Percentiles rank a stretch among this genome's conserved stretches.
Conservation (phyloP, 202 grass and related monocot species). For the Zizania palustris region DNA sequence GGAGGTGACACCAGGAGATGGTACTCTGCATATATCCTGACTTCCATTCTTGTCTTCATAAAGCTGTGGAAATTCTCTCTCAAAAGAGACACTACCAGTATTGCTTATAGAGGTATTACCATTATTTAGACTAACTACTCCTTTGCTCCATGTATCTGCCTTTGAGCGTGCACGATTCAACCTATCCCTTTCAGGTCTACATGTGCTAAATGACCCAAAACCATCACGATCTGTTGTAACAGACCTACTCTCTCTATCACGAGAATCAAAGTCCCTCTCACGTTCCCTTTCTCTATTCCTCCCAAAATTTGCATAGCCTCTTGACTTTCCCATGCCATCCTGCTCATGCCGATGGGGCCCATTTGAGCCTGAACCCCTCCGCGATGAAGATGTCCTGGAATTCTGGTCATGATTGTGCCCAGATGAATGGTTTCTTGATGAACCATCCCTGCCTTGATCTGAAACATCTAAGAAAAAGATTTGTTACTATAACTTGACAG, state of each 20-base stretch:
- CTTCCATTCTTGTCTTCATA: slow-evolving; percentile 52
- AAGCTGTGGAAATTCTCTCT: slow-evolving; percentile 83
- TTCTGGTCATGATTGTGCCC: slow-evolving; percentile 47
- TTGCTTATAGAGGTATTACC: slow-evolving; percentile 55
- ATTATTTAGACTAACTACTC: slow-evolving; percentile 50
- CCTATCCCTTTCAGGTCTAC: slow-evolving; percentile 62
- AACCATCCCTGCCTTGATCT: slow-evolving; percentile 62
- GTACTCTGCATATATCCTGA: slow-evolving; percentile 54
- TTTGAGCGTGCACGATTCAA: slow-evolving; percentile 44
- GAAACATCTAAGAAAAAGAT: slow-evolving; percentile 30
- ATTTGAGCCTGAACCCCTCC: slow-evolving; percentile 50
- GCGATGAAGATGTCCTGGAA: slow-evolving; percentile 43
- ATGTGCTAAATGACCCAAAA: slow-evolving; percentile 58
- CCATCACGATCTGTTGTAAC: slow-evolving; percentile 47
- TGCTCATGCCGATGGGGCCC: slow-evolving; percentile 41
- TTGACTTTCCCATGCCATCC: slow-evolving; percentile 61
- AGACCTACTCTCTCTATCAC: slow-evolving; percentile 58
- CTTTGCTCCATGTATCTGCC: slow-evolving; percentile 56
- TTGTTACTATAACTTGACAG: slow-evolving; percentile 28
- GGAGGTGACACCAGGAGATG: slow-evolving; percentile 61
- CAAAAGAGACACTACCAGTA: slow-evolving; percentile 55
- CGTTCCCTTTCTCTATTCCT: slow-evolving; percentile 64
- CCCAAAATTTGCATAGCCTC: slow-evolving; percentile 69
- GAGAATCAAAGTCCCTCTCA: slow-evolving; percentile 59
- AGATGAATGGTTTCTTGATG: slow-evolving; percentile 59